phyloP scores from a whole-genome alignment of 2,329 filamentous ascomycete genomes.

The Colletotrichum musae region DNA sequence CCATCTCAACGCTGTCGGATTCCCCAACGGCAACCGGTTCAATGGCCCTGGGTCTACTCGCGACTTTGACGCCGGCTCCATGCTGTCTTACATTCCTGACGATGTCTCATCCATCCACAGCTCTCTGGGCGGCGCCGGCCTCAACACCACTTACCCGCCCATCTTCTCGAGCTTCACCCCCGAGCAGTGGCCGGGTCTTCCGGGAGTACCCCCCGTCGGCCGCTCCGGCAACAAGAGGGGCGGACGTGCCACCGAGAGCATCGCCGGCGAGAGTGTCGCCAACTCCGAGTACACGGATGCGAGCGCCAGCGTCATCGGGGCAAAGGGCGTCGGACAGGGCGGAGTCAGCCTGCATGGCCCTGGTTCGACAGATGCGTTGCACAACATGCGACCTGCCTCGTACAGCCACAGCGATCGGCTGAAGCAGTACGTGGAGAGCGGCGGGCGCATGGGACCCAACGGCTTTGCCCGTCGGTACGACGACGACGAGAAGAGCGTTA shows the following conservation, averaged over 20 bases:
- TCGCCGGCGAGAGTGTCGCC: slow-evolving; percentile 93
- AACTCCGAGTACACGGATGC: slow-evolving; percentile 92
- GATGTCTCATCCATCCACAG: slow-evolving; percentile 97
- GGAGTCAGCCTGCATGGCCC: slow-evolving; percentile 84
- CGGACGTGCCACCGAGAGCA: slow-evolving; percentile 79
- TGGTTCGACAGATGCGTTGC: slow-evolving; percentile 83
- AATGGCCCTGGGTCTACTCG: slow-evolving; percentile 52
- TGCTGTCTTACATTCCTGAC: slow-evolving; percentile 95
- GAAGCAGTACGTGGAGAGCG: slow-evolving; percentile 93
- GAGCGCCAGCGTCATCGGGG: slow-evolving; percentile 82
- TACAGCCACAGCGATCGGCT: slow-evolving; percentile 90
- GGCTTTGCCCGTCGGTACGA: slow-evolving; percentile 76
- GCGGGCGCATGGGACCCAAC: slow-evolving; percentile 78
- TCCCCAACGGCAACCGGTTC: slow-evolving; percentile 47
- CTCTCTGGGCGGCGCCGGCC: slow-evolving; percentile 87
- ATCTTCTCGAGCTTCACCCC: slow-evolving; percentile 95
- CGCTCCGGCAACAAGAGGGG: slow-evolving; percentile 77
- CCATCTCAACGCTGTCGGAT: slow-evolving; percentile 70
- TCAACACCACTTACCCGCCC: slow-evolving; percentile 86
- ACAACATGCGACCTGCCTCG: slow-evolving; percentile 71
- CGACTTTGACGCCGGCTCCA: slow-evolving; percentile 84
- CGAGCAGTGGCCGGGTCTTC: slow-evolving; percentile 89
- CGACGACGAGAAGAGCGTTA: slow-evolving; percentile 96
- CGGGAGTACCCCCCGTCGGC: slow-evolving; percentile 71
- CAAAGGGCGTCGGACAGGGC: slow-evolving; percentile 83